Percentiles rank a stretch among this genome's conserved stretches.
These are phyloP conservation scores for Entomortierella beljakovae DNA, from an alignment of 192 early-diverging fungal species.

Conservation along the genomic window DNA sequence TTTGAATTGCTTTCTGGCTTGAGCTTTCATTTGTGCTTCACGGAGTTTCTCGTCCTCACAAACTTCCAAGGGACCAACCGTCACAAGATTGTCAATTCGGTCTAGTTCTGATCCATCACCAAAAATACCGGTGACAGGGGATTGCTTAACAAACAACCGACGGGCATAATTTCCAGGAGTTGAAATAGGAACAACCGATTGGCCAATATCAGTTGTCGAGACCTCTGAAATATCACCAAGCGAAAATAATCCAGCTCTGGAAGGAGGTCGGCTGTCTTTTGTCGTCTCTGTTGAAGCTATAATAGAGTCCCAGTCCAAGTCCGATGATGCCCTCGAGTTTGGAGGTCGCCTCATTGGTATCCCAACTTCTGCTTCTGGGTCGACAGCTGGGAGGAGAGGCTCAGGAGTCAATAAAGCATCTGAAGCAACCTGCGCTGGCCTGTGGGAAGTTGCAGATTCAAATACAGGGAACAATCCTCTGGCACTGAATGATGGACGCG, in stretches of 20 bases:
- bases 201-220: slow-evolving; percentile 20
- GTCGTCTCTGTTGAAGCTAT: slow-evolving; percentile 17
- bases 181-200: neutral
- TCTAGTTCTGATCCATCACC: slow-evolving; percentile 47
- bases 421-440: neutral
- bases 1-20: slow-evolving; percentile 21
- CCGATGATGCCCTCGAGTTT: slow-evolving; percentile 27
- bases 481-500: slow-evolving; percentile 11
- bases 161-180: slow-evolving; percentile 12
- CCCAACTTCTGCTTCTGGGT: neutral
- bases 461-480: slow-evolving; percentile 35
- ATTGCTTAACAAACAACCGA: slow-evolving; percentile 31
- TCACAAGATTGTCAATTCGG: slow-evolving; percentile 38
- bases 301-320: slow-evolving; percentile 22
- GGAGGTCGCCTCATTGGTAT: neutral
- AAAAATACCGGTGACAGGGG: slow-evolving; percentile 30
- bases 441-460: neutral
- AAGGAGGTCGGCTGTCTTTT: slow-evolving; percentile 31
- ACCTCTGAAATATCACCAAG: slow-evolving; percentile 16
- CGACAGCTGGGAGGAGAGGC: neutral
- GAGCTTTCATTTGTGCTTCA: slow-evolving; percentile 2
- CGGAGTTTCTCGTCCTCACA: slow-evolving; percentile 1
- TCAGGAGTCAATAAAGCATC: neutral
- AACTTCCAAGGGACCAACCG: neutral
- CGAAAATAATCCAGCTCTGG: slow-evolving; percentile 12